These are phyloP conservation scores for Mucor indicus DNA, from an alignment of 371 early-diverging fungal species.

Conservation along the genomic window DNA sequence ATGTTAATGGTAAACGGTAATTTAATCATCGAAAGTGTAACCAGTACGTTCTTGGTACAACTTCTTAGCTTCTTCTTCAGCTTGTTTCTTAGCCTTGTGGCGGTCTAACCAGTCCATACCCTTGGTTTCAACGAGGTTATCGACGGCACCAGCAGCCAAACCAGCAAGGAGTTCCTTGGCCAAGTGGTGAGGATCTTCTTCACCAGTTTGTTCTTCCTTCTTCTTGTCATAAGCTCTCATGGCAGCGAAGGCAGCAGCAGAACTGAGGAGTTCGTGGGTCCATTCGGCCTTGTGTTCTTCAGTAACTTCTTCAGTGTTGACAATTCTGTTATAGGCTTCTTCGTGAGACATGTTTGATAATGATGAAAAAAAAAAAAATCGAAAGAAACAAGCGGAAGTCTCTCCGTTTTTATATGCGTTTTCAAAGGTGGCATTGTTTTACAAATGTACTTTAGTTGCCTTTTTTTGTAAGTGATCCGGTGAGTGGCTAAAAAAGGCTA, in stretches of 20 bases:
- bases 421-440: too few species aligned
- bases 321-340: slow-evolving; percentile 33
- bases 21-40: slow-evolving; percentile 20
- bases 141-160: slow-evolving; percentile 35
- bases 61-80: slow-evolving; percentile 39
- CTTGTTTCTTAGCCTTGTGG: slow-evolving; percentile 42
- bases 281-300: slow-evolving; percentile 26
- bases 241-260: slow-evolving; percentile 50
- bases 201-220: slow-evolving; percentile 15
- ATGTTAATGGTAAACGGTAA: background rate
- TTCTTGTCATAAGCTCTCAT: slow-evolving; percentile 33
- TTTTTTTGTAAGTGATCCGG: too few species aligned
- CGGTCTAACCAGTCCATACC: slow-evolving; percentile 45
- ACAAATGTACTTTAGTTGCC: too few species aligned
- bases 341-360: slow-evolving; percentile 36
- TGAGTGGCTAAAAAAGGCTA: too few species aligned
- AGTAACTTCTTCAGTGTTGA: slow-evolving; percentile 3
- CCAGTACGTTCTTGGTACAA: slow-evolving; percentile 31
- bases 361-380: too few species aligned
- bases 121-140: slow-evolving; percentile 30
- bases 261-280: slow-evolving; percentile 46
- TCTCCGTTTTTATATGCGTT: too few species aligned
- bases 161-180: slow-evolving; percentile 47
- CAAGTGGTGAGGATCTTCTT: slow-evolving; percentile 24
- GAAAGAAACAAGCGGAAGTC: too few species aligned